Base-by-base conservation (phyloP, 352 stramenopile species). In the Phytophthora colocasiae region DNA sequence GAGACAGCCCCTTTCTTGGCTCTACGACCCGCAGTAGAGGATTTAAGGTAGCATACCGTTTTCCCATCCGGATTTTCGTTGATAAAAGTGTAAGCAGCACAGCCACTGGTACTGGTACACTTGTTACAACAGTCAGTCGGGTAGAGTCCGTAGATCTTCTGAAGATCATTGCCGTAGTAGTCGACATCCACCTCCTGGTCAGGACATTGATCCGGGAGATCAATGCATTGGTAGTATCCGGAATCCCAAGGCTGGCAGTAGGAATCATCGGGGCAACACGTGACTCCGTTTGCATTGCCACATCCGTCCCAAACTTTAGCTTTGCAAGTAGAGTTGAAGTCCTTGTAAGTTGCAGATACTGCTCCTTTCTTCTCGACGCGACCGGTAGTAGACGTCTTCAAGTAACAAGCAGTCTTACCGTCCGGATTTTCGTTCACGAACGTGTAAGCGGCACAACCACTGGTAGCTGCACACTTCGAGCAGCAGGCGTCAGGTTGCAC, bases 341-440 rank as follows among this genome's bases (percentile, higher is more conserved):
- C 56, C 49, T 73, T 68, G 64, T 68, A 59, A 14, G 29, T 19
- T 5, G 59, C 72, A 3, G 72, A 80, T 12, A 80, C 68, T 3
- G 65, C 73, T 15, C 73, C 73, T 46, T 73, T 81, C 39, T 68
- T 66, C 47, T 69, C 65, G 0, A 58, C 22, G 6, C 65, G 69
- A 19, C 73, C 69, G 46, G 55, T 62, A 55, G 53, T 53, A 39
- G 77, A 73, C 17, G 47, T 75, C 66, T 89, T 87, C 45, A 89
- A 63, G 65, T 85, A 89, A 61, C 80, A 89, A 34, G 73, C 71
- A 1, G 75, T 65, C 48, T 75, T 69, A 15, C 78, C 81, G 38
- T 88, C 78, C 44, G 65, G 39, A 57, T 90, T 90, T 39, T 83
- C 45, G 61, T 89, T 90, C 39, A 87, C 65, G 22, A 87, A 90